Conservation (phyloP, 495 filamentous ascomycete species). For the Gamarada debralockiae region DNA sequence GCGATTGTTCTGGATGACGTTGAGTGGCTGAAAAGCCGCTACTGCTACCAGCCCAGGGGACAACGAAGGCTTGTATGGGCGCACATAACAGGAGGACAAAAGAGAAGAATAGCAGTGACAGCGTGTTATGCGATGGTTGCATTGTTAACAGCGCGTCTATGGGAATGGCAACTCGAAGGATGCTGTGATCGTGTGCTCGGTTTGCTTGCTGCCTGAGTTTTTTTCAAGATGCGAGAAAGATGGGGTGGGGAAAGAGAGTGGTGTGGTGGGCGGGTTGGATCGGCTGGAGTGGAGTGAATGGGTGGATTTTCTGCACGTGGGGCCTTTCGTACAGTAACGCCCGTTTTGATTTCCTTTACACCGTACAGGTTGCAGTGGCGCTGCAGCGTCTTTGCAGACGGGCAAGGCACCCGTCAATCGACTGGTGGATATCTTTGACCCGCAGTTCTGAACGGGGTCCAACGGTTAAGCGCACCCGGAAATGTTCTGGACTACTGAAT, state of each 20-base stretch:
- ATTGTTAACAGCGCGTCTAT: conserved; percentile 11
- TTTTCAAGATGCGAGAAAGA: not conserved
- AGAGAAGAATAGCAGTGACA: conserved; percentile 10
- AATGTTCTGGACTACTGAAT: too few relatives aligned
- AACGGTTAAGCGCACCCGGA: too few relatives aligned
- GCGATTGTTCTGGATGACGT: not conserved
- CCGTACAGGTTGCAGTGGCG: too few relatives aligned
- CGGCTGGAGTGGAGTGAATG: too few relatives aligned
- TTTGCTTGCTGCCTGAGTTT: not conserved
- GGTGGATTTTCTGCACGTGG: too few relatives aligned
- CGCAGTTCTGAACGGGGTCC: too few relatives aligned
- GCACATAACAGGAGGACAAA: conserved; percentile 6
- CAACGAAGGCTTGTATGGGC: conserved; percentile 19
- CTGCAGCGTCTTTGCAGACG: too few relatives aligned
- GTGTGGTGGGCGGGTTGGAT: too few relatives aligned
- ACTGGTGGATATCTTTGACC: too few relatives aligned
- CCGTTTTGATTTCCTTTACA: too few relatives aligned
- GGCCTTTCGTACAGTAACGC: too few relatives aligned
- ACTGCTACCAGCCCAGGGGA: conserved; percentile 21
- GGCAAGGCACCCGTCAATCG: too few relatives aligned
- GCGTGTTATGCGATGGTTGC: conserved; percentile 2
- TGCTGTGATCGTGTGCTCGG: not conserved
- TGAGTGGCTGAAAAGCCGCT: conserved; percentile 1
- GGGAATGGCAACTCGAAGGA: not conserved
- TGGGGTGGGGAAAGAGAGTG: not conserved